Percentiles rank a stretch among this genome's conserved stretches.
Evolutionary conservation across 2,329 filamentous ascomycete genomes (phyloP).

Genomic region (Coniochaeta ligniaria): DNA sequence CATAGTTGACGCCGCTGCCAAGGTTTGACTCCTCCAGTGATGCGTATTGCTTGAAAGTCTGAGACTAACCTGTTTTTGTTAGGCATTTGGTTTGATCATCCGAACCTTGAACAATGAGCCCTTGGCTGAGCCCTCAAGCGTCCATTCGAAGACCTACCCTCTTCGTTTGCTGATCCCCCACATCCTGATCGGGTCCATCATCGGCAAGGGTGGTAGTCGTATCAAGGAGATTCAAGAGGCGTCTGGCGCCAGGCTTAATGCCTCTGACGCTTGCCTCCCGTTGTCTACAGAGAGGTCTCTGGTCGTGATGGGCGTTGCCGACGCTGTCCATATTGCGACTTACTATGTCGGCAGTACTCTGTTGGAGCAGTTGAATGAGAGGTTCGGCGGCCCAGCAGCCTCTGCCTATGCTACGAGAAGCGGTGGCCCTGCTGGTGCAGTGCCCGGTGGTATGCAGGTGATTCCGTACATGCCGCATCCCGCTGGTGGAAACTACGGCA

Average conservation of each 20-base stretch:
- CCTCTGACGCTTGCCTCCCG: slow-evolving; percentile 89
- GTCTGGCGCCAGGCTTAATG: slow-evolving; percentile 91
- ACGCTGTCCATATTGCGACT: slow-evolving; percentile 96
- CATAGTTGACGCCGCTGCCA: slow-evolving; percentile 91
- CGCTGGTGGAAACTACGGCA: slow-evolving; percentile 85
- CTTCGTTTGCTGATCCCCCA: slow-evolving; percentile 92
- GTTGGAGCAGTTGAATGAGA: slow-evolving; percentile 92
- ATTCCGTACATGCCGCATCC: slow-evolving; percentile 96
- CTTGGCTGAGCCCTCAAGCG: slow-evolving; percentile 77
- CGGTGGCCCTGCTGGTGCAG: slow-evolving; percentile 84
- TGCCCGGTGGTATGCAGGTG: slow-evolving; percentile 97
- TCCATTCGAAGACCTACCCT: slow-evolving; percentile 95
- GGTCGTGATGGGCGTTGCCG: slow-evolving; percentile 93
- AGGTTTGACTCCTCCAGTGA: slow-evolving; percentile 49
- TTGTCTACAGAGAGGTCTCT: slow-evolving; percentile 96
- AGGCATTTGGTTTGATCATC: slow-evolving; percentile 97
- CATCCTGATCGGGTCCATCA: slow-evolving; percentile 96
- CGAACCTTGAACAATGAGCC: slow-evolving; percentile 97
- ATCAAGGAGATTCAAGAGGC: slow-evolving; percentile 99
- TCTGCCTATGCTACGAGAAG: slow-evolving; percentile 97
- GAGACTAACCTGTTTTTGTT: slow-evolving; percentile 17
- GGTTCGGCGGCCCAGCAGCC: slow-evolving; percentile 89
- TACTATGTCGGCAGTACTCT: slow-evolving; percentile 99
- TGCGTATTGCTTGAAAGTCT: neutral
- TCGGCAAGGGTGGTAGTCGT: slow-evolving; percentile 90